Evolutionary conservation across 2,329 filamentous ascomycete species (phyloP).

Genomic region (Clonostachys rhizophaga): DNA sequence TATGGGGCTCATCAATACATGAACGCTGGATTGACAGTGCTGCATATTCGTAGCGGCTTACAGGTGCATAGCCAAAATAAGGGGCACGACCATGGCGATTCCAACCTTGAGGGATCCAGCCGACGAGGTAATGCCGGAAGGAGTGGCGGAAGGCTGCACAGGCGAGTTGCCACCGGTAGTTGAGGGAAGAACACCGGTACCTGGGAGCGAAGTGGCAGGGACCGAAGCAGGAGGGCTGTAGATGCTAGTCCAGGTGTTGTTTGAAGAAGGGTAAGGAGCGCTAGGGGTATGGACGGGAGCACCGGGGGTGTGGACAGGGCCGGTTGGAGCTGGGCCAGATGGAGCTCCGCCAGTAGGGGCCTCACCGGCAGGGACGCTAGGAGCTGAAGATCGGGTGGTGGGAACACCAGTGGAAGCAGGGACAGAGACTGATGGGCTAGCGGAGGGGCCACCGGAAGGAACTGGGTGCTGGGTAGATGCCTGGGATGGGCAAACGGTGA

Average conservation of each 20-base stretch:
- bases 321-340: no score
- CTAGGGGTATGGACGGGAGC: not conserved
- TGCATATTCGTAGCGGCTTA: not conserved
- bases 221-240: not conserved
- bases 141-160: not conserved
- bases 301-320: not conserved
- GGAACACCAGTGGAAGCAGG: not conserved
- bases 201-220: not conserved
- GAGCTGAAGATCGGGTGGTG: not conserved
- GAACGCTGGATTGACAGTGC: no score
- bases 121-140: not conserved
- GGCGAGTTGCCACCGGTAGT: not conserved
- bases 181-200: not conserved
- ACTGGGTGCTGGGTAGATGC: not conserved
- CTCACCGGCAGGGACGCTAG: not conserved
- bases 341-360: no score
- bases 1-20: no score
- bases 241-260: constrained; percentile 3
- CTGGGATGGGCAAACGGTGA: constrained; percentile 1
- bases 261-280: not conserved
- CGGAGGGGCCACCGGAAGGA: not conserved
- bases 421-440: not conserved
- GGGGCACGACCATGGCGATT: constrained; percentile 4
- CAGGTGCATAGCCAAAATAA: constrained; percentile 3
- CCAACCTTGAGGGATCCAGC: constrained; percentile 6